phyloP scores from a whole-genome alignment of 1,139 yeast genomes.

The Yamadazyma triangularis region DNA sequence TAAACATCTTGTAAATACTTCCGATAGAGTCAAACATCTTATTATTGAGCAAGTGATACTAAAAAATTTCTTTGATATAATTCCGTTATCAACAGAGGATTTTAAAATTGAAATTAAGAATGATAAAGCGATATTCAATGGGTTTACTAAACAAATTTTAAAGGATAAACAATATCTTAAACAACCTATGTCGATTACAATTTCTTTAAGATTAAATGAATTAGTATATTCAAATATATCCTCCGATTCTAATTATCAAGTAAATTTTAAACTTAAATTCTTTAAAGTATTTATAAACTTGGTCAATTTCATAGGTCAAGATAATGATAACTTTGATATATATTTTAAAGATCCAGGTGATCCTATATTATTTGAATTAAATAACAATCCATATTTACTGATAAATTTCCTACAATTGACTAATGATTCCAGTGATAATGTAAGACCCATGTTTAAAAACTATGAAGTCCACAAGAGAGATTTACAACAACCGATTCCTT shows the following conservation, averaged over 20 bases:
- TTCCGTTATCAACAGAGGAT: slow-evolving; percentile 49
- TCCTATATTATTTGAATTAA: slow-evolving; percentile 45
- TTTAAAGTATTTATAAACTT: slow-evolving; percentile 49
- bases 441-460: slow-evolving; percentile 7
- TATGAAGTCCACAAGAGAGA: slow-evolving; percentile 6
- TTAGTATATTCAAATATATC: slow-evolving; percentile 20
- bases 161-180: slow-evolving; percentile 47
- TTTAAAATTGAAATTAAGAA: slow-evolving; percentile 45
- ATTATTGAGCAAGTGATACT: slow-evolving; percentile 40
- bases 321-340: slow-evolving; percentile 34
- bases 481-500: slow-evolving; percentile 4
- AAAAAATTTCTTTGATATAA: slow-evolving; percentile 49
- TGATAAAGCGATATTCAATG: slow-evolving; percentile 44
- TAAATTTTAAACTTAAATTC: slow-evolving; percentile 46
- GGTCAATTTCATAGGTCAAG: slow-evolving; percentile 17
- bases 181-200: slow-evolving; percentile 55
- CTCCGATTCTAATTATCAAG: slow-evolving; percentile 8
- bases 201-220: slow-evolving; percentile 47
- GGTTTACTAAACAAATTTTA: slow-evolving; percentile 48
- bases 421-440: slow-evolving; percentile 13
- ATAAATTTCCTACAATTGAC: slow-evolving; percentile 49
- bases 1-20: not conserved
- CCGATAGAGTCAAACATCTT: slow-evolving; percentile 24
- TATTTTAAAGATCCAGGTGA: slow-evolving; percentile 51
- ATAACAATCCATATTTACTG: slow-evolving; percentile 19